Evolutionary conservation across 208 protist genomes (phyloP).

Genomic region (Leptomonas pyrrhocoris): DNA sequence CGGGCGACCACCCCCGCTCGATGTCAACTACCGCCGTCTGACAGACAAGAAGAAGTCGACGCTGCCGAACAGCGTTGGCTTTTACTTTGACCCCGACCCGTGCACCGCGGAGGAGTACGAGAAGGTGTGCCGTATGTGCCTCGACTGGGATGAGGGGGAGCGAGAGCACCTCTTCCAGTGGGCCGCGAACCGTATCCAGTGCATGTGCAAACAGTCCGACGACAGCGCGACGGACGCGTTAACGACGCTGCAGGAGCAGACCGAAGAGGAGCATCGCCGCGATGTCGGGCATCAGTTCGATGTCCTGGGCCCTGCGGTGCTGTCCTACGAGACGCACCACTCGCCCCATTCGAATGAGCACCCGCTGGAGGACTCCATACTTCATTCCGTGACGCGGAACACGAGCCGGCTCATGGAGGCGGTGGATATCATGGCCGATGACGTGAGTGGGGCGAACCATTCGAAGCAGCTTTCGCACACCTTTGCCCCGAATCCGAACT

Average conservation of each 20-base stretch:
- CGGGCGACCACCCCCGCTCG: constrained; percentile 22
- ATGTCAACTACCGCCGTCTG: constrained; percentile 37
- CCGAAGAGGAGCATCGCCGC: constrained; percentile 20
- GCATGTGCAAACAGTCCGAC: constrained; percentile 14
- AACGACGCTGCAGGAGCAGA: constrained; percentile 24
- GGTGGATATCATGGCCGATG: constrained; percentile 6
- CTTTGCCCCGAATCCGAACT: neutral
- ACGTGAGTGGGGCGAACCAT: neutral
- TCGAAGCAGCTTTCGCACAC: constrained; percentile 2
- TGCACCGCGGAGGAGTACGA: constrained; percentile 34
- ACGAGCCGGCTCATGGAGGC: constrained; percentile 3
- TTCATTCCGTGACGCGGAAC: too few species aligned
- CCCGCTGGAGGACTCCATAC: neutral
- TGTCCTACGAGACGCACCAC: constrained; percentile 8
- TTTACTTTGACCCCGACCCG: constrained; percentile 34
- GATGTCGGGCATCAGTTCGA: constrained; percentile 18
- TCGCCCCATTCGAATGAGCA: neutral
- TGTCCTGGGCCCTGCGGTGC: constrained; percentile 8
- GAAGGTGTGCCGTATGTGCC: constrained; percentile 35
- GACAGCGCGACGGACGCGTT: constrained; percentile 18
- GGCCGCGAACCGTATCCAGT: constrained; percentile 6
- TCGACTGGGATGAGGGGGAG: constrained; percentile 66
- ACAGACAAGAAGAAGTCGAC: constrained; percentile 29
- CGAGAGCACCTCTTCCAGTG: constrained; percentile 29
- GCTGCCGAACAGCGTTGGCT: constrained; percentile 27